Evolutionary conservation across 495 filamentous ascomycete genomes (phyloP), one percentile per base, ranked within the genome.

Genomic region (Polyplosphaeria fusca): DNA sequence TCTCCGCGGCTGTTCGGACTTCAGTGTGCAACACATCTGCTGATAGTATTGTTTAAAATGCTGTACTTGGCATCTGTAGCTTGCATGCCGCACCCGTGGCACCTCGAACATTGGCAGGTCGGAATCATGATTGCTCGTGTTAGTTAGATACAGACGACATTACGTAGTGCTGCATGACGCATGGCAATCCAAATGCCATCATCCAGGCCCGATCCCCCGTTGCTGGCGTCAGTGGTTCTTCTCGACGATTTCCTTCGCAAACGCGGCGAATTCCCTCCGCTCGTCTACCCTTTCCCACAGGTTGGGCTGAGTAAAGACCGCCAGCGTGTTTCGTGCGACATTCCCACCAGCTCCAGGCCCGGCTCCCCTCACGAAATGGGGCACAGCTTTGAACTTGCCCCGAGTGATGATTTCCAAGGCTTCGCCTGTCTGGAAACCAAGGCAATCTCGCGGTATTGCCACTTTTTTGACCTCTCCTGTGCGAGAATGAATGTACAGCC

Each of bases 281-380:
- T 76, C 73, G 69, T 89, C 87, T 14, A 98, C 89, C 74, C 86
- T 82, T 63, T 95, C 93, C 47, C 81, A 85, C 42, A 98, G 70
- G 75, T 95, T 95, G 37, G 93, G 93, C 77, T 98, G 93, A 42
- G 93, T 98, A 70, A 98, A 98, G 25, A 98, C 90, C 4, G 93
- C 93, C 52, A 98, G 74, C 45, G 93, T 98, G 75, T 96, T 97
- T 58, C 93, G 77, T 39, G 91, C 91, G 55, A 95, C 79, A 40
- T 74, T 72, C 16, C 61, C 70, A 37, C 73, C 64, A 35, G 67
- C 52, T 20, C 70, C 70, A 1, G 74, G 69, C 30, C 77, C 69
- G 51, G 83, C 75, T 1, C 91, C 93, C 59, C 86, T 82, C 18
- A 98, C 93, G 71, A 95, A 96, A 77, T 98, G 93, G 67, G 93